Base-by-base conservation (phyloP, 2,329 filamentous ascomycete species). In the Talaromyces sp. region DNA sequence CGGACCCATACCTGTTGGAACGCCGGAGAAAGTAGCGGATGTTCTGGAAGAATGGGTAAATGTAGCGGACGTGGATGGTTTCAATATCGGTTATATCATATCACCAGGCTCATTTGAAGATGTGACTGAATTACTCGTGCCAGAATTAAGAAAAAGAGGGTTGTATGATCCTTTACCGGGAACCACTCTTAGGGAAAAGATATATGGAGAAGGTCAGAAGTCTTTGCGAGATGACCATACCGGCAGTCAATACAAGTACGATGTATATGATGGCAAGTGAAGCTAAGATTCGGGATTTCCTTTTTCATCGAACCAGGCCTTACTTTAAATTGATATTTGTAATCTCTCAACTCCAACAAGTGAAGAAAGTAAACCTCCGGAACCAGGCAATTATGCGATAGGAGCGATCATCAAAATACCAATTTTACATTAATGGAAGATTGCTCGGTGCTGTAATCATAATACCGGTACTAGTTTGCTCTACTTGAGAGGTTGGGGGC, bases 241-340 rank as follows among this genome's bases (percentile, higher is more conserved):
- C 0, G 87, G 87, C 1, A 85, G 82, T 62, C 74, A 69, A 68
- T 90, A 88, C 71, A 88, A 86, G 75, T 90, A 89, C 69, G 81
- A 85, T 69, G 82, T 87, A 2, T 89, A 88, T 69, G 52, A 58
- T 57, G 52, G 52, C 73, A 83, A 65, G 84, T 88, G 69, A 86
- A 50, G 22, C 8, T 11, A 9, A 10, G 2, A 8, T 45, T 7
- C 11, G 16, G 10, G n/a, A 22, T 19, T 9, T n/a, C 8, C 41
- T n/a, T 43, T 43, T 8, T n/a, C 16, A 43, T 43, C 16, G 9
- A 43, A 43, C 39, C 16, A 43, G 16, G n/a, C 3, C n/a, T 13
- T 9, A 3, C n/a, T 45, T 45, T 45, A 19, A 22, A 7, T 16
- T 41, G 39, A 41, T 37, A 37, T 41, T 16, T 16, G 43, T 22